Base-by-base conservation (phyloP, 768 basidiomycete species). In the Fibroporia radiculosa region DNA sequence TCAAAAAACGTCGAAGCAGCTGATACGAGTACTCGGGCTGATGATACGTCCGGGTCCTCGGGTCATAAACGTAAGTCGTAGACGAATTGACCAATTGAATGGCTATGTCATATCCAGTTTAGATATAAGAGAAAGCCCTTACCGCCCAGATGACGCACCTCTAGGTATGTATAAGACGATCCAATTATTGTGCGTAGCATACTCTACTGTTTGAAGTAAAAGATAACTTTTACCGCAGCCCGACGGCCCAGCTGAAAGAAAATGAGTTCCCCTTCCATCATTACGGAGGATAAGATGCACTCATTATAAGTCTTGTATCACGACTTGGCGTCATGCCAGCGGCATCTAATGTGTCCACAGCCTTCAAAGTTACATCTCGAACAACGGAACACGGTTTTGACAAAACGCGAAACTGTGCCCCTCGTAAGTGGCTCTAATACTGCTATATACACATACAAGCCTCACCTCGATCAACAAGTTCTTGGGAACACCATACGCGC, bases 151-250 rank as follows among this genome's bases (percentile, higher is more conserved):
- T 10, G 23, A 62, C 72, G 38, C 25, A 87, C 89, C 78, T 64
- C 83, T 71, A 3, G 93, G 90, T 20, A 92, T 74, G 59, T 93
- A 96, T 14, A 93, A 62, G 14, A 91, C 87, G 18, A 93, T 72
- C 86, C 89, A 93, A 22, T 75, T 73, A 18, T 75, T 72, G 2
- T 72, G 62, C 8, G 73, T 54, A 26, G 80, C 82, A 50, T 88
- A 80, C 29, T 84, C 71, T 0, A 87, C 78, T 0, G 83, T 73
- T 60, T 96, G 92, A 7, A 93, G 66, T 24, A 95, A 63, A 7
- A 87, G 61, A 48, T 76, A 79, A 44, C 83, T 87, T 66, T 95
- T 96, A 32, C 92, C 93, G 44, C 75, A 80, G 4, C 93, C 92
- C 7, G 74, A 49, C 5, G 73, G 65, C 12, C 92, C 92, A 49